Evolutionary conservation across 371 early-diverging fungal species (phyloP), one percentile per base, ranked within the genome.

Genomic region (Circinella minor): DNA sequence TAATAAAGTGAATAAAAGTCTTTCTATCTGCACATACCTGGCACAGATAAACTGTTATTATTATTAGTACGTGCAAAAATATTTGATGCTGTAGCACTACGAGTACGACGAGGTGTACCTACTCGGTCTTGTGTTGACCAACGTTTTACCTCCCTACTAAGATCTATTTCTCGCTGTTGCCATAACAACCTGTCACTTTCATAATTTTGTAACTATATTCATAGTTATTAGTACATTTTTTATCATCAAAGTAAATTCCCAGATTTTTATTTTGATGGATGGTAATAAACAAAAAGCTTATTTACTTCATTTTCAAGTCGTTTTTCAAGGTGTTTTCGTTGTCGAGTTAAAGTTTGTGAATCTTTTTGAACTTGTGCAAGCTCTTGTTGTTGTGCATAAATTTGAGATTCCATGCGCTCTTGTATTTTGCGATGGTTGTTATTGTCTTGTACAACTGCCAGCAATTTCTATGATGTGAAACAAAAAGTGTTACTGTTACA

Each of bases 81-180:
- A 27, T 73, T 72, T 54, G 72, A 76, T 43, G 71, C 72, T 4
- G 74, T 72, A n/a, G 74, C 74, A 68, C 74, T 77, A 8, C 67
- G 70, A 5, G 74, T 72, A 48, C 76, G 59, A 10, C 75, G 65
- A 51, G 75, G 75, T 51, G 6, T 43, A 43, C 62, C 62, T 20
- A 20, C 49, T 39, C 69, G 51, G 39, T 39, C 55, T 36, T 69
- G 48, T 37, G 55, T 27, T 14, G 66, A 63, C 59, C 61, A 66
- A 14, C 69, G 64, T 36, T 72, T 72, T 4, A 75, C 66, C 63
- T 74, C 73, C 17, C 59, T 59, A 20, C 63, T 54, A 27, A 76
- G 67, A 20, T 77, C 78, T n/a, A 65, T 15, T 70, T 77, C 81
- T 36, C 72, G 64, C 36, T 76, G 74, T 47, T 78, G 75, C 81